These are phyloP conservation scores for Phaeosphaeriaceae sp. DNA, from an alignment of 2,329 filamentous ascomycete species.

Conservation along the genomic window DNA sequence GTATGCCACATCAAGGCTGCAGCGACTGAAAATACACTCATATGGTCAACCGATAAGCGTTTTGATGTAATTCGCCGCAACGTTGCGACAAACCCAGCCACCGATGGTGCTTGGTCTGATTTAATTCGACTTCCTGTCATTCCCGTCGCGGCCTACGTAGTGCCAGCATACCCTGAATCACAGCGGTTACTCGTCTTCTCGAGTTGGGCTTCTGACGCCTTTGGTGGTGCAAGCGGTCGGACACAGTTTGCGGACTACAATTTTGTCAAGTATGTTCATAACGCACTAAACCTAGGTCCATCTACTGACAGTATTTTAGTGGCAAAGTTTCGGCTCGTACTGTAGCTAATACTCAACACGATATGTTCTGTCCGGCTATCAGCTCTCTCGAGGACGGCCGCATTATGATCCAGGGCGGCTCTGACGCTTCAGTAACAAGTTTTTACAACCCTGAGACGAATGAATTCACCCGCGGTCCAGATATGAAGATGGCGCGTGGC, in stretches of 20 bases:
- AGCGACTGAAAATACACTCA: conserved; percentile 24
- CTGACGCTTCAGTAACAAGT: conserved; percentile 28
- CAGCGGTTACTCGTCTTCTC: conserved; percentile 33
- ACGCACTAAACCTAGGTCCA: not conserved
- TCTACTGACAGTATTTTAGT: conserved; percentile 17
- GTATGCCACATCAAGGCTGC: conserved; percentile 36
- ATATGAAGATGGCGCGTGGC: conserved; percentile 32
- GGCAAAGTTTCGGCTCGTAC: conserved; percentile 29
- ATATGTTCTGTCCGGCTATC: conserved; percentile 38
- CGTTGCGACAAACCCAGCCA: conserved; percentile 17
- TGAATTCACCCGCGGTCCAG: conserved; percentile 20
- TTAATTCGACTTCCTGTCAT: conserved; percentile 34
- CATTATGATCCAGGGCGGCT: conserved; percentile 32
- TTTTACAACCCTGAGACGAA: conserved; percentile 31
- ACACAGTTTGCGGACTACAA: conserved; percentile 38
- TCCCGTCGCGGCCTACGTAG: conserved; percentile 36
- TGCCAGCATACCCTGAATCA: conserved; percentile 31
- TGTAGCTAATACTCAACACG: conserved; percentile 32
- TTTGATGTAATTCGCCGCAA: conserved; percentile 31
- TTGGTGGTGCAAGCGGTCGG: conserved; percentile 28
- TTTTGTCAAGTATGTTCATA: conserved; percentile 25
- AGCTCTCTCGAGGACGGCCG: conserved; percentile 31
- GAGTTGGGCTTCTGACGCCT: conserved; percentile 34
- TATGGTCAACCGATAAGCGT: conserved; percentile 38
- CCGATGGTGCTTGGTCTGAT: conserved; percentile 32